A percentile compares a stretch with the other conserved stretches of the same genome.
phyloP scores from a whole-genome alignment of 2,329 filamentous ascomycete species.

The Colletotrichum paranaense region DNA sequence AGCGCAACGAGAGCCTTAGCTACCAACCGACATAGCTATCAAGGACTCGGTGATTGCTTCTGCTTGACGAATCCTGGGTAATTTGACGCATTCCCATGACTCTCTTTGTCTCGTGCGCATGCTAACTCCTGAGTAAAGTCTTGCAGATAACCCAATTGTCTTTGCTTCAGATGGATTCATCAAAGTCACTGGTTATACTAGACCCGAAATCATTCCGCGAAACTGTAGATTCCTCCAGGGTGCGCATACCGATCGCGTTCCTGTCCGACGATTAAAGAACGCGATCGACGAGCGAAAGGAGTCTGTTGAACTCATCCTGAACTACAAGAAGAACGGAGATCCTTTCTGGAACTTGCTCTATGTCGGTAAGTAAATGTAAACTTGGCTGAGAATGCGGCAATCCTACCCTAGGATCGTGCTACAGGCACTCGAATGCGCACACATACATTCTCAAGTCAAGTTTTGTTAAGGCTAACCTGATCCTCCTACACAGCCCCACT shows the following conservation, averaged over 20 bases:
- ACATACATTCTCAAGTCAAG: no score
- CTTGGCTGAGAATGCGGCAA: no score
- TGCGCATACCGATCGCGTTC: slow-evolving; percentile 54
- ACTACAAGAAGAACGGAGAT: slow-evolving; percentile 61
- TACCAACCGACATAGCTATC: slow-evolving; percentile 50
- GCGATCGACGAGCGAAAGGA: slow-evolving; percentile 56
- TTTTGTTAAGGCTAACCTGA: background rate
- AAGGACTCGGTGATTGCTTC: slow-evolving; percentile 69
- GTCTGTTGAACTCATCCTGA: slow-evolving; percentile 61
- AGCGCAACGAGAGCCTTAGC: slow-evolving; percentile 59
- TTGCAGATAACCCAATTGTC: slow-evolving; percentile 61
- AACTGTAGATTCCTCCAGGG: slow-evolving; percentile 65
- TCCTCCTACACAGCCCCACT: slow-evolving; percentile 48
- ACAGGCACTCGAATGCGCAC: background rate
- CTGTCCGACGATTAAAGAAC: slow-evolving; percentile 53
- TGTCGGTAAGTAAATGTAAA: slow-evolving; percentile 48
- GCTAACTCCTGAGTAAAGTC: slow-evolving; percentile 43
- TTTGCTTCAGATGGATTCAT: slow-evolving; percentile 64
- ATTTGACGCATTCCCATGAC: background rate
- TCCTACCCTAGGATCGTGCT: no score
- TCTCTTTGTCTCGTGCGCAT: background rate
- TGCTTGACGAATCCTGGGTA: slow-evolving; percentile 63
- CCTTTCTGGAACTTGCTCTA: slow-evolving; percentile 70
- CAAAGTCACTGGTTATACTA: slow-evolving; percentile 59
- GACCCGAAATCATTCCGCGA: slow-evolving; percentile 59